Conservation (phyloP, 73 alveolate genomes). For the Paramecium primaurelia region DNA sequence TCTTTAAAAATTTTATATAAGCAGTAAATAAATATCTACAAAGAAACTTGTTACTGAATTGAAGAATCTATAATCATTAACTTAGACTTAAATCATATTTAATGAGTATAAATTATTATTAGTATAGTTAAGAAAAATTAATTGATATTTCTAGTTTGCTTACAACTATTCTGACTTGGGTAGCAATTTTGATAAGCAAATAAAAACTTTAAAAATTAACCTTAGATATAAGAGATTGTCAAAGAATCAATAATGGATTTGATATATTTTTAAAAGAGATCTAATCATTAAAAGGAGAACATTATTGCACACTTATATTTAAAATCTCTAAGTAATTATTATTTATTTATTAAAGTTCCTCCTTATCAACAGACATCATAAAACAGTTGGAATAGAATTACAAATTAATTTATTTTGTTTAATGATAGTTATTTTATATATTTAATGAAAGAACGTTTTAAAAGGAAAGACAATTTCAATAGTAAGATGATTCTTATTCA, state of each 20-base stretch:
- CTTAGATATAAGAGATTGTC: neutral
- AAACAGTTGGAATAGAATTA: neutral
- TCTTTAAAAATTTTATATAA: neutral
- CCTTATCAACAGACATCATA: neutral
- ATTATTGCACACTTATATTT: neutral
- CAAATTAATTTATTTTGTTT: neutral
- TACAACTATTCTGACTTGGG: neutral
- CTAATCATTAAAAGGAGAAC: neutral
- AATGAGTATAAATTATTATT: neutral
- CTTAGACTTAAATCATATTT: neutral
- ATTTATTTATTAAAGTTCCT: neutral
- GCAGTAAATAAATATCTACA: neutral
- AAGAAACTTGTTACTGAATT: neutral
- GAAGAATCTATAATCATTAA: neutral
- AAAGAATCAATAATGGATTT: neutral
- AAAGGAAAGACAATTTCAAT: neutral
- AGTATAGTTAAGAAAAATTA: neutral
- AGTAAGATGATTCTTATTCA: neutral
- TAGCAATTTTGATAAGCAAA: neutral
- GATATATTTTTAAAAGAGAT: neutral
- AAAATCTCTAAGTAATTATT: neutral
- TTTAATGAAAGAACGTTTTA: constrained; percentile 6
- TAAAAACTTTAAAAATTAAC: neutral
- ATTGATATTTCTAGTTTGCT: neutral
- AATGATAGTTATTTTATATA: neutral